Percentiles rank a stretch among this genome's conserved stretches.
Evolutionary conservation across 208 protist species (phyloP).

Genomic region (Leptomonas seymouri): DNA sequence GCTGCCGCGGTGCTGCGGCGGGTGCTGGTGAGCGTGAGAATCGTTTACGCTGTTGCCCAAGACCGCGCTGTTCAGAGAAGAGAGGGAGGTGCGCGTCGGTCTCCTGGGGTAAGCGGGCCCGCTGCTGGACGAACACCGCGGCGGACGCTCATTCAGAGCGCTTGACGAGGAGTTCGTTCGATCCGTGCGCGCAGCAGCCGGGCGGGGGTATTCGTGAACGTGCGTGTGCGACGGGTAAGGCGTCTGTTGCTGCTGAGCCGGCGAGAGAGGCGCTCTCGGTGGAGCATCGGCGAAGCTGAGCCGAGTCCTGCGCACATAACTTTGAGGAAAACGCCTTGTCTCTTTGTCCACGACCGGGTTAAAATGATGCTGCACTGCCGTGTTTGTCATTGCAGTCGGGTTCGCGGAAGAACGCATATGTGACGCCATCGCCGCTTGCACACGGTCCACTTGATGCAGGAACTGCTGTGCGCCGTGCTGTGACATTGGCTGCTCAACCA

Average conservation of each 20-base stretch:
- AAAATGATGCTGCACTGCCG: conserved; percentile 1
- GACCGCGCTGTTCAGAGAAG: conserved; percentile 6
- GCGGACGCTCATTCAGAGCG: neutral
- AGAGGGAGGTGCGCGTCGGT: neutral
- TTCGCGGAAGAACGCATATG: no score
- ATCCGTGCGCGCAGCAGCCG: neutral
- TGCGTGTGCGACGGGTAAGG: neutral
- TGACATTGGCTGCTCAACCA: conserved; percentile 1
- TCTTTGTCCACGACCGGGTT: neutral
- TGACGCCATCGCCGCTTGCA: neutral
- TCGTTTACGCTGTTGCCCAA: conserved; percentile 6
- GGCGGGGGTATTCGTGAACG: neutral
- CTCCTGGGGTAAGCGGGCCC: neutral
- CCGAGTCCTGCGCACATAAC: neutral
- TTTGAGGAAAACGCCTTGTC: neutral
- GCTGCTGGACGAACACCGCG: neutral
- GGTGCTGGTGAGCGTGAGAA: neutral
- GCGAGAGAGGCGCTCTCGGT: neutral
- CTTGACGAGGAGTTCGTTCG: neutral
- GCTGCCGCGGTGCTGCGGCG: neutral
- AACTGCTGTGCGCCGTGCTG: neutral
- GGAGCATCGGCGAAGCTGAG: neutral
- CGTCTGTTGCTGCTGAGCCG: conserved; percentile 18
- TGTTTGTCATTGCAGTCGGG: no score
- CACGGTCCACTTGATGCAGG: neutral